Evolutionary conservation across 805 yeast genomes (phyloP).

Genomic region (Kuraishia borneana): DNA sequence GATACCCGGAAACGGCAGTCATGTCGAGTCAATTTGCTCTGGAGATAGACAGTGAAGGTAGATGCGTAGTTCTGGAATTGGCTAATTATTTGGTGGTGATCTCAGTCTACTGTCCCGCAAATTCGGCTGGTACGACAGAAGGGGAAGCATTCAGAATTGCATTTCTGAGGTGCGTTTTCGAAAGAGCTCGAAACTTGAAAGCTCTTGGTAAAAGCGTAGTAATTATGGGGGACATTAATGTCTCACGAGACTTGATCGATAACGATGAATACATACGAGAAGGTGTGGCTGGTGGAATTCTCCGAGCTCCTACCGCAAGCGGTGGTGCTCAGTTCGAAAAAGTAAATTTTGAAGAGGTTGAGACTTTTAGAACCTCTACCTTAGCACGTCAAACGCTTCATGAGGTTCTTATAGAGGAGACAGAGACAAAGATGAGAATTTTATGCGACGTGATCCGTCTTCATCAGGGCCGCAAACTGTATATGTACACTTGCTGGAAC

Average conservation of each 20-base stretch:
- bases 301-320: constrained; percentile 11
- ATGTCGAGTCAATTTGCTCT: constrained; percentile 16
- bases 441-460: constrained; percentile 51
- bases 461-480: constrained; percentile 42
- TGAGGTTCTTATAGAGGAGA: constrained; percentile 19
- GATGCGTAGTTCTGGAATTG: constrained; percentile 68
- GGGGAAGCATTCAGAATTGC: constrained; percentile 48
- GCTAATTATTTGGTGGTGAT: constrained; percentile 50
- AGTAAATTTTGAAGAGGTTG: constrained; percentile 18
- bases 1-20: constrained; percentile 38
- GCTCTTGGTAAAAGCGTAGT: constrained; percentile 55
- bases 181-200: constrained; percentile 48
- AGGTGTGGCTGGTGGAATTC: constrained; percentile 23
- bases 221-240: constrained; percentile 83
- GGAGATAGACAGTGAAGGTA: constrained; percentile 71
- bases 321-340: constrained; percentile 20
- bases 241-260: constrained; percentile 71
- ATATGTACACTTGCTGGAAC: constrained; percentile 90
- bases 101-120: constrained; percentile 84
- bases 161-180: constrained; percentile 49
- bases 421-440: constrained; percentile 17
- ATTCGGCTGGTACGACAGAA: constrained; percentile 59
- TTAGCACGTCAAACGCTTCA: constrained; percentile 35
- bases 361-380: constrained; percentile 26
- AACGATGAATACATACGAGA: constrained; percentile 59